Conservation (phyloP, 2,329 filamentous ascomycete species). For the Tolypocladium guangdongense region DNA sequence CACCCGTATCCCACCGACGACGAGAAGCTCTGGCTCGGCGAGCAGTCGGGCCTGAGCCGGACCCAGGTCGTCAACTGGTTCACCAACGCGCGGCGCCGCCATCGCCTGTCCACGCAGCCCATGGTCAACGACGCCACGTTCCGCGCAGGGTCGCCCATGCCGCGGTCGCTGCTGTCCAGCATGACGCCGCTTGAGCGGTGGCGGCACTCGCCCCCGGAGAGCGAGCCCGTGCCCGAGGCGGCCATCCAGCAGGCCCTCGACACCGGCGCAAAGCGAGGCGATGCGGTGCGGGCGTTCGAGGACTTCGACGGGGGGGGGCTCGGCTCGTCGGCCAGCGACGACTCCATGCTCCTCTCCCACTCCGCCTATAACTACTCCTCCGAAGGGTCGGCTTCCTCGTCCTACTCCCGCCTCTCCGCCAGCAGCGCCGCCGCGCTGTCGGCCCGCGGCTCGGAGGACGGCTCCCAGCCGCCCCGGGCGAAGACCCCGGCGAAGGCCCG, state of each 20-base stretch:
- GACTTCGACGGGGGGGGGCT: conserved; percentile 15
- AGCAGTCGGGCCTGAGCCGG: conserved; percentile 32
- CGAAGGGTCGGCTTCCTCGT: conserved; percentile 5
- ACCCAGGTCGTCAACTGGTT: conserved; percentile 39
- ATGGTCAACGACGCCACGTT: conserved; percentile 17
- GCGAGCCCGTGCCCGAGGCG: conserved; percentile 28
- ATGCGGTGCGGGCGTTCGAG: not conserved
- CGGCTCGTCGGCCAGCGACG: conserved; percentile 18
- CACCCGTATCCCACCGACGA: conserved; percentile 37
- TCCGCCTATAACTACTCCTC: conserved; percentile 12
- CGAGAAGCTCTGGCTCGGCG: conserved; percentile 27
- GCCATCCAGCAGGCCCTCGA: conserved; percentile 24
- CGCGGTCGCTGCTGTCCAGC: conserved; percentile 17
- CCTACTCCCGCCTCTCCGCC: conserved; percentile 6
- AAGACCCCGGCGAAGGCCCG: conserved; percentile 5
- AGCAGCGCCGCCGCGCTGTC: conserved; percentile 4
- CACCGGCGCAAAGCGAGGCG: not conserved
- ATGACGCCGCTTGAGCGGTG: conserved; percentile 36
- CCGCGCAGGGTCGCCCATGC: conserved; percentile 32
- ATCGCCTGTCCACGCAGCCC: conserved; percentile 23
- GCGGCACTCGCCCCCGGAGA: conserved; percentile 30
- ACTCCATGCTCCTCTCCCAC: conserved; percentile 12
- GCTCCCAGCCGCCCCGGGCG: conserved; percentile 3
- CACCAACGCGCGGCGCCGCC: conserved; percentile 36
- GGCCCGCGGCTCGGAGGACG: conserved; percentile 1